A percentile compares a stretch with the other conserved stretches of the same genome.
Evolutionary conservation across 768 basidiomycete species (phyloP).

Genomic region (Asterophora parasitica): DNA sequence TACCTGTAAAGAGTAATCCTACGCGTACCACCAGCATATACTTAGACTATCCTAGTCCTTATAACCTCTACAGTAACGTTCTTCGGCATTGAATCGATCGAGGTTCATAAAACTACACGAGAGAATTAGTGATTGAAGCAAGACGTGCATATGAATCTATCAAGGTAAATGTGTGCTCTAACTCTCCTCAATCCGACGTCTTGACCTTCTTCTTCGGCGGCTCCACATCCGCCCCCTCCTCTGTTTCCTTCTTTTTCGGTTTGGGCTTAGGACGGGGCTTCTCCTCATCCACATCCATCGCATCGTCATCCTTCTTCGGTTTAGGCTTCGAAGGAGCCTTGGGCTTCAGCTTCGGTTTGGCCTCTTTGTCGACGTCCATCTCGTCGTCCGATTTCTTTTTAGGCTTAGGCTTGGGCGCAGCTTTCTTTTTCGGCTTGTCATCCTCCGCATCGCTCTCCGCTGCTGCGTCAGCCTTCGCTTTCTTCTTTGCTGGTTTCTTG

Average conservation of each 20-base stretch:
- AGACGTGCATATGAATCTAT: constrained; percentile 6
- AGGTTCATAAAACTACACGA: constrained; percentile 12
- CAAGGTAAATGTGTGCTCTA: background rate
- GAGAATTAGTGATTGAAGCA: constrained; percentile 10
- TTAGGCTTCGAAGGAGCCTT: constrained; percentile 37
- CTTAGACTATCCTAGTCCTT: constrained; percentile 6
- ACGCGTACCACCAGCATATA: background rate
- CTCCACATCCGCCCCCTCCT: constrained; percentile 38
- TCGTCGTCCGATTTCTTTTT: constrained; percentile 42
- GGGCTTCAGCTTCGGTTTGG: constrained; percentile 31
- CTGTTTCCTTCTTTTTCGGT: constrained; percentile 31
- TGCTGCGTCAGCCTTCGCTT: constrained; percentile 37
- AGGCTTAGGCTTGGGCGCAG: constrained; percentile 41
- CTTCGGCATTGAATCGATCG: background rate
- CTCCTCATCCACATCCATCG: constrained; percentile 46
- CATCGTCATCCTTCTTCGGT: constrained; percentile 32
- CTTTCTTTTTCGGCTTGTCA: constrained; percentile 34
- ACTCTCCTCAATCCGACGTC: constrained; percentile 34
- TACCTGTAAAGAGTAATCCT: constrained; percentile 7
- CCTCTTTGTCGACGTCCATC: constrained; percentile 39
- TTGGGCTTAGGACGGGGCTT: constrained; percentile 39
- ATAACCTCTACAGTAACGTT: constrained; percentile 5
- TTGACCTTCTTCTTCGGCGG: constrained; percentile 78
- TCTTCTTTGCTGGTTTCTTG: constrained; percentile 35
- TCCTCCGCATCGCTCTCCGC: constrained; percentile 46